phyloP scores from a whole-genome alignment of 2,329 filamentous ascomycete genomes.

The Geosmithia morbida region DNA sequence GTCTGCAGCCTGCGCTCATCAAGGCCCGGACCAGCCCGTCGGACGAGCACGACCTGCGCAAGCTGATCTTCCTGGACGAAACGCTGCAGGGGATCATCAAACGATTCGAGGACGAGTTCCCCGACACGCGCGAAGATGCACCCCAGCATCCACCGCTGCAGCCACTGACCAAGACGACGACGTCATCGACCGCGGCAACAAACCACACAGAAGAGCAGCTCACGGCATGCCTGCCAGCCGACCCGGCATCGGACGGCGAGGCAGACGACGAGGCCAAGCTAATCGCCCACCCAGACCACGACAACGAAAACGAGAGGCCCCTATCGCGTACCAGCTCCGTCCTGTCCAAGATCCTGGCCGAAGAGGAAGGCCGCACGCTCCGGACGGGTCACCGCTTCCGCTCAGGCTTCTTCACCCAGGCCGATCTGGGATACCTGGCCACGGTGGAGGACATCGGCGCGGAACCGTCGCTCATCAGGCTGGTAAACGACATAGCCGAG shows the following conservation, averaged over 20 bases:
- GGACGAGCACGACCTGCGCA: constrained; percentile 67
- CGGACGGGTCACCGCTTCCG: constrained; percentile 44
- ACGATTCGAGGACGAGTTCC: constrained; percentile 92
- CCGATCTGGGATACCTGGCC: constrained; percentile 34
- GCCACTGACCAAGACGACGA: not conserved
- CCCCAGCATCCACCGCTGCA: not conserved
- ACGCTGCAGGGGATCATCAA: constrained; percentile 86
- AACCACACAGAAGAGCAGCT: constrained; percentile 6
- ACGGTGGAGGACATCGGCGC: constrained; percentile 32
- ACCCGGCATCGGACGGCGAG: constrained; percentile 23
- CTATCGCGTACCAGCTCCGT: constrained; percentile 38
- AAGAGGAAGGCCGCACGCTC: constrained; percentile 42
- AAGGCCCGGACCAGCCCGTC: constrained; percentile 54
- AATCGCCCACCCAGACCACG: not conserved
- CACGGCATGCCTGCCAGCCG: constrained; percentile 10
- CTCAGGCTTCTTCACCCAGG: constrained; percentile 32
- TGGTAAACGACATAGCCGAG: constrained; percentile 49
- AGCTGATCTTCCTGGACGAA: constrained; percentile 73
- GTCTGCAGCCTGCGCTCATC: constrained; percentile 70
- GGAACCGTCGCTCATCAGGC: constrained; percentile 32
- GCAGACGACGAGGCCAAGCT: constrained; percentile 4
- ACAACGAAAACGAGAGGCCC: constrained; percentile 12
- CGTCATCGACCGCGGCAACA: not conserved
- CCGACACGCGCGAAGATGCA: constrained; percentile 52
- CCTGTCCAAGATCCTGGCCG: constrained; percentile 35